Percentiles rank a stretch among this genome's conserved stretches.
Conservation (phyloP, 306 rosid species). For the Ormosia emarginata region DNA sequence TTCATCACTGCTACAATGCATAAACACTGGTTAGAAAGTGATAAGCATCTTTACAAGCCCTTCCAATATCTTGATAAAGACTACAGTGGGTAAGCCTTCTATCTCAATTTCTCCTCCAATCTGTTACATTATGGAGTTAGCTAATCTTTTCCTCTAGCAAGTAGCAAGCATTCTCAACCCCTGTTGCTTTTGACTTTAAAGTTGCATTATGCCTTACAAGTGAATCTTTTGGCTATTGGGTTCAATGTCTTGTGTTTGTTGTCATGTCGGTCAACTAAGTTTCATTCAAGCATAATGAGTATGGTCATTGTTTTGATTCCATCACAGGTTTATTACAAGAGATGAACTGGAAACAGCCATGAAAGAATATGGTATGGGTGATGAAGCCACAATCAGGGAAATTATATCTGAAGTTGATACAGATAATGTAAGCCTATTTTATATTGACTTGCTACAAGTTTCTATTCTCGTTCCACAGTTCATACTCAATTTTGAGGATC, state of each 20-base stretch:
- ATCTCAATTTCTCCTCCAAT: neutral
- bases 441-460: neutral
- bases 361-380: constrained; percentile 85
- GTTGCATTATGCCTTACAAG: neutral
- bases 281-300: neutral
- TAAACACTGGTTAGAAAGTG: constrained; percentile 71
- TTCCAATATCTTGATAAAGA: constrained; percentile 75
- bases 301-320: constrained; percentile 9
- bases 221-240: neutral
- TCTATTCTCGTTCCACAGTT: neutral
- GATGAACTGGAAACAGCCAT: constrained; percentile 81
- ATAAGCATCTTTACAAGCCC: constrained; percentile 75
- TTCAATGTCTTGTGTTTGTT: neutral
- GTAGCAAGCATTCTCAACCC: neutral
- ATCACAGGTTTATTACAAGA: constrained; percentile 70
- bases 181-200: neutral
- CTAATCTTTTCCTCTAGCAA: neutral
- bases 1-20: constrained; percentile 91
- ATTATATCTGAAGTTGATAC: constrained; percentile 84
- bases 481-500: neutral
- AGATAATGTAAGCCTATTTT: constrained; percentile 58
- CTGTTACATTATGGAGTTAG: neutral
- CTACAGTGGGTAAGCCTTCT: constrained; percentile 61
- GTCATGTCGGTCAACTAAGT: neutral
- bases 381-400: constrained; percentile 68